phyloP scores from a whole-genome alignment of 257 asterid species.

The Ajuga chamaepitys region DNA sequence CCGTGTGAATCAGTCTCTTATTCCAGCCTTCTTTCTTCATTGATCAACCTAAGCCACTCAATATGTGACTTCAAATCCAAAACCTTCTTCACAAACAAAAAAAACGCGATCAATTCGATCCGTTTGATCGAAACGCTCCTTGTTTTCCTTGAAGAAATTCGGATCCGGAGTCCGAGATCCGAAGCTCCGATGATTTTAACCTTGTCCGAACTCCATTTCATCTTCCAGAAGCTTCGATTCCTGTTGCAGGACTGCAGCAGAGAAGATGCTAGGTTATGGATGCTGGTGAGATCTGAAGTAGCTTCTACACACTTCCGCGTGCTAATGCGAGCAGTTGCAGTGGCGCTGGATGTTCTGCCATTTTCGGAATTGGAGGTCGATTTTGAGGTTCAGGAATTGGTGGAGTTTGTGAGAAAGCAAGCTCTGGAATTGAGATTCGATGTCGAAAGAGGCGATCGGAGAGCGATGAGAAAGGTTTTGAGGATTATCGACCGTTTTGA shows the following conservation, averaged over 20 bases:
- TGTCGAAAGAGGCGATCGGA: constrained; percentile 37
- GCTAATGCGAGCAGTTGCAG: constrained; percentile 36
- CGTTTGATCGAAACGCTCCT: constrained; percentile 44
- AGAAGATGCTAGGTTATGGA: constrained; percentile 51
- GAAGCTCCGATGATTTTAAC: constrained; percentile 19
- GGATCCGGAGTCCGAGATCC: not conserved
- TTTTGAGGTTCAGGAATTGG: constrained; percentile 46
- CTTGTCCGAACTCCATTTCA: constrained; percentile 73
- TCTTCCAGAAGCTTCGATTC: constrained; percentile 63
- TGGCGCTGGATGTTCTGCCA: constrained; percentile 60
- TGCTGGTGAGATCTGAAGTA: constrained; percentile 43
- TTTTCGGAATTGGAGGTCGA: constrained; percentile 21
- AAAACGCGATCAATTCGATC: constrained; percentile 37
- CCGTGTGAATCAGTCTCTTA: constrained; percentile 54
- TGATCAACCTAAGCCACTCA: constrained; percentile 33
- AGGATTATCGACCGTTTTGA: constrained; percentile 28
- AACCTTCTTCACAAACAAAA: constrained; percentile 42
- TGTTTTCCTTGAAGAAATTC: constrained; percentile 52
- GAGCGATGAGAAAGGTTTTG: constrained; percentile 22
- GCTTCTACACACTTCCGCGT: constrained; percentile 45
- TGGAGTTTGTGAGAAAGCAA: constrained; percentile 44
- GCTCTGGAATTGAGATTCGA: constrained; percentile 31
- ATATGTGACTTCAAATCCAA: constrained; percentile 45
- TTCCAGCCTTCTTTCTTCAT: constrained; percentile 35
- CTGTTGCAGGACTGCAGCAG: constrained; percentile 62